Base-by-base conservation (phyloP, 2,329 filamentous ascomycete genomes). In the Ambrosiella beaveri region DNA sequence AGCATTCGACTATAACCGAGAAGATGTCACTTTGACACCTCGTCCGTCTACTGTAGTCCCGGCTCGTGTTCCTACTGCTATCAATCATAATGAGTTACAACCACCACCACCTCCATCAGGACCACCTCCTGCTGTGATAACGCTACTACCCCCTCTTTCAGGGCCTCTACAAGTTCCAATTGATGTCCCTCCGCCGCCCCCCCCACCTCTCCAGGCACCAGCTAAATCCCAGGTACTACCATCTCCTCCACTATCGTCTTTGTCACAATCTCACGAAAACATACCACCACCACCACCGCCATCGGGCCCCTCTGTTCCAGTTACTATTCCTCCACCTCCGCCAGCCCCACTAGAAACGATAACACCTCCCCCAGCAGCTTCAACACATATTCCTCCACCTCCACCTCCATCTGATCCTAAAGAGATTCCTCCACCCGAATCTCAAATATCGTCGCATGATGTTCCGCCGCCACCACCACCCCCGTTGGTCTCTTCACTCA, bases 381-480 rank as follows among this genome's bases (percentile, higher is more conserved):
- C 5, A 36, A 15, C 13, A 13, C 15, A 27, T 13, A n/a, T 40
- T 19, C 40, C 44, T 11, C 55, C 55, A 11, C 44, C 55, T 7
- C 55, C 55, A 12, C 40, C 55, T 36, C 13, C n/a, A 19, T 39
- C 44, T 52, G 36, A 50, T 51, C 19, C 36, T 11, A 12, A 5
- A 12, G n/a, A 52, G 27, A 27, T 27, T 27, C 27, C 27, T 27
- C 27, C 27, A 27, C 27, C 27, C 27, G 27, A 27, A 27, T 27
- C 27, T 27, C 27, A 27, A 27, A 27, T 27, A 27, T 27, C 27
- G 27, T 4, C 27, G 3, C 37, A 36, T 35, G 36, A 57, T 51
- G 15, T 57, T 44, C n/a, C 17, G n/a, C 56, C 56, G 8, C 56
- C 56, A 40, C 55, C 55, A 17, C 55, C 54, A 27, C 39, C 54